Evolutionary conservation across 768 basidiomycete species (phyloP).

Genomic region (Leccinum variicolor): DNA sequence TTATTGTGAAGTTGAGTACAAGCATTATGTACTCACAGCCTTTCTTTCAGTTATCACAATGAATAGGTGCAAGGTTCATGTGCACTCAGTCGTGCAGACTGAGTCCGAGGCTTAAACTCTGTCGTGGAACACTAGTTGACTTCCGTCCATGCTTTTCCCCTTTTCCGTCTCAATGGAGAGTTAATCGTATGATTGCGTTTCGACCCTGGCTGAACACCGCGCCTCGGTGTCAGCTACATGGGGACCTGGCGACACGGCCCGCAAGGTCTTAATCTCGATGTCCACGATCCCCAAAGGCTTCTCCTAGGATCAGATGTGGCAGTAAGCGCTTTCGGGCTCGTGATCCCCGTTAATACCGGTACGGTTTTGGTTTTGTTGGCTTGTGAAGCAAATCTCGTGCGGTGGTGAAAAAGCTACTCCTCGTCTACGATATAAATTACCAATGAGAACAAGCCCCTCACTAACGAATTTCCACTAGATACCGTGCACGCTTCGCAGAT

Average conservation of each 20-base stretch:
- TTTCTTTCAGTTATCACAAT: not conserved
- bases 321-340: not conserved
- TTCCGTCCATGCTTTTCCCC: not conserved
- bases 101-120: not conserved
- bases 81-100: not conserved
- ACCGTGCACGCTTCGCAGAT: not conserved
- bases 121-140: not conserved
- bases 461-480: not conserved
- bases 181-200: not conserved
- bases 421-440: not conserved
- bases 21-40: not conserved
- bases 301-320: not conserved
- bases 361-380: not conserved
- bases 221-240: not conserved
- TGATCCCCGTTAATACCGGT: not conserved
- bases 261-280: conserved; percentile 5
- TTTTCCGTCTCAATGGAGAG: not conserved
- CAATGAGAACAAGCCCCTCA: not conserved
- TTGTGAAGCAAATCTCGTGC: not conserved
- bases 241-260: not conserved
- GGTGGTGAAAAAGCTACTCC: not conserved
- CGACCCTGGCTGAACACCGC: not conserved
- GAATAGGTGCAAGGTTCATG: not conserved
- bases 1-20: not conserved
- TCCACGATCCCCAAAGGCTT: not conserved